A percentile compares a stretch with the other conserved stretches of the same genome.
Evolutionary conservation across 495 filamentous ascomycete species (phyloP).

Genomic region (Penicillium malachiteum): DNA sequence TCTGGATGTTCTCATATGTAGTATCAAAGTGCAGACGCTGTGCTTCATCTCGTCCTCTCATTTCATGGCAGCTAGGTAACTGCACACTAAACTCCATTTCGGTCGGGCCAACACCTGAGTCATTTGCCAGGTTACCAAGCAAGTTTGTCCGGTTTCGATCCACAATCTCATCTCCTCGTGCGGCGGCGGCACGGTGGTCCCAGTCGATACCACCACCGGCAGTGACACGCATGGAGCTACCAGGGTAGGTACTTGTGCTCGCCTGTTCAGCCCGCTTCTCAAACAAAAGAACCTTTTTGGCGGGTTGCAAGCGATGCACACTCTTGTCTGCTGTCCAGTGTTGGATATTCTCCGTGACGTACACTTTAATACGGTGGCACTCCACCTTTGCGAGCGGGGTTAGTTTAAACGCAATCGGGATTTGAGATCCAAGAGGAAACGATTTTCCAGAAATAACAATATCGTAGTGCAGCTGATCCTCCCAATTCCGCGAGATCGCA

Average conservation of each 20-base stretch:
- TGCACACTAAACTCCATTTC: conserved; percentile 98
- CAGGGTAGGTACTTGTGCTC: conserved; percentile 71
- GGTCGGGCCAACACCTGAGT: conserved; percentile 73
- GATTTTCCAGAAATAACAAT: conserved; percentile 99
- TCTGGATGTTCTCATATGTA: conserved; percentile 93
- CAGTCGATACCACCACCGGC: conserved; percentile 78
- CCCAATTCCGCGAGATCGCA: conserved; percentile 95
- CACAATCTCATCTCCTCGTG: conserved; percentile 58
- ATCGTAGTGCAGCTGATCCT: conserved; percentile 97
- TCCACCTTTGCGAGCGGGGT: conserved; percentile 96
- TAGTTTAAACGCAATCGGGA: conserved; percentile 96
- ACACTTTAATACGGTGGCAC: conserved; percentile 94
- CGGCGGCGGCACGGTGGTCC: conserved; percentile 58
- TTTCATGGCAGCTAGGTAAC: conserved; percentile 85
- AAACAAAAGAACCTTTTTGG: conserved; percentile 81
- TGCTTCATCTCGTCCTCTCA: conserved; percentile 71
- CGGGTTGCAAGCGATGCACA: conserved; percentile 81
- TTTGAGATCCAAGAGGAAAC: conserved; percentile 86
- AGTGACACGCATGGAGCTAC: conserved; percentile 75
- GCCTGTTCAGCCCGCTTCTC: conserved; percentile 87
- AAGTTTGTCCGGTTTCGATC: conserved; percentile 62
- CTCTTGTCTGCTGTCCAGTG: conserved; percentile 88
- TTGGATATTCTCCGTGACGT: conserved; percentile 89
- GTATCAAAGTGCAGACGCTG: conserved; percentile 87
- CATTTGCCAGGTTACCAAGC: conserved; percentile 72